Base-by-base conservation (phyloP, 371 early-diverging fungal species). In the Coemansia sp. region DNA sequence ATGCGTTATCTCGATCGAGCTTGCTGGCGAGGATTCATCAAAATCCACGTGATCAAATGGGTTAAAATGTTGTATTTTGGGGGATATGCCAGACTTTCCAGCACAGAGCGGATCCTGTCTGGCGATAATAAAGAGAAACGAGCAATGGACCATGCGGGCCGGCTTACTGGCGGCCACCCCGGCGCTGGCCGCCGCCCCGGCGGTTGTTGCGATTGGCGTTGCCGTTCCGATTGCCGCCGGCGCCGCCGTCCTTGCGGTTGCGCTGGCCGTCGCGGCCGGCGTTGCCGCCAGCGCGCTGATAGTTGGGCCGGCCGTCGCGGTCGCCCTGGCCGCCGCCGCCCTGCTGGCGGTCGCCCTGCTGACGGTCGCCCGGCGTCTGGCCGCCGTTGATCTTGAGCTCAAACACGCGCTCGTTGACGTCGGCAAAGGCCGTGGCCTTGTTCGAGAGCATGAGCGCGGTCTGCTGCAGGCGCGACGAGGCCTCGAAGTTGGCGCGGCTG, bases 321-420 rank as follows among this genome's bases (percentile, higher is more conserved):
- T 66, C 59, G 37, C 68, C 50, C 38, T 66, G 63, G 34, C 53
- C 57, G 14, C 57, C 3, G 58, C 62, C 51, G 18, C 67, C 53
- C 12, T 65, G 72, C 32, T 79, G 64, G 18, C 49, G 29, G 36
- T 50, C 52, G 40, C 58, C 61, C 60, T 78, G 78, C 57, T 72
- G 77, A 66, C 71, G 74, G 32, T 67, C 72, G 51, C 65, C 62
- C 5, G 72, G 66, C 4, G 76, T 38, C 57, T 68, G 62, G 51
- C 79, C 79, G 55, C 79, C 79, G 55, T 72, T 66, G 59, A 77
- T 68, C 82, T 87, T 86, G 62, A 77, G 74, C 70, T 88, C 94
- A 56, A 92, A 82, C 60, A 91, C 71, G 79, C 90, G 90, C 81
- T 97, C 97, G 81, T 98, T 95, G 66, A 83, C 83, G 59, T 98